A percentile compares a stretch with the other conserved stretches of the same genome.
phyloP scores from a whole-genome alignment of 768 basidiomycete genomes.

The Tricholoma furcatifolium region DNA sequence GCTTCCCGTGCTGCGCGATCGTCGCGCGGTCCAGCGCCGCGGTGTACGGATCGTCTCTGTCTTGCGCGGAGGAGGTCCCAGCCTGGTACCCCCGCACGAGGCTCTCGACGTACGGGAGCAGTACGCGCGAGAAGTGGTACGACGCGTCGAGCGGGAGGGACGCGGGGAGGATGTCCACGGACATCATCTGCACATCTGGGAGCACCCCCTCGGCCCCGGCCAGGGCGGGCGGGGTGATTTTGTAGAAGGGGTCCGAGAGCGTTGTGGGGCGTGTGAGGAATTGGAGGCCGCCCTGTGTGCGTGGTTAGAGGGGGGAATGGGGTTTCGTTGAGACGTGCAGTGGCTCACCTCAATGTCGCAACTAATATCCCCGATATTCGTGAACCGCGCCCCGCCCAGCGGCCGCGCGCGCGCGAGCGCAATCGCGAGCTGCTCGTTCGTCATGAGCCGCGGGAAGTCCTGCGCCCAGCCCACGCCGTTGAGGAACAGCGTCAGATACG shows the following conservation, averaged over 20 bases:
- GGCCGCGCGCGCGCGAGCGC: conserved; percentile 49
- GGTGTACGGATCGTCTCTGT: conserved; percentile 24
- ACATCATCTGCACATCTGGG: conserved; percentile 74
- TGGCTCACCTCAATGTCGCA: conserved; percentile 74
- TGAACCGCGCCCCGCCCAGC: conserved; percentile 56
- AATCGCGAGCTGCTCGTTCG: conserved; percentile 54
- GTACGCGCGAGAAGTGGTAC: conserved; percentile 63
- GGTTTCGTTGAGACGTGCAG: not conserved
- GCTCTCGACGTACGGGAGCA: conserved; percentile 67
- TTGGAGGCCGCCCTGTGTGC: conserved; percentile 75
- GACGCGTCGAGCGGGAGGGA: conserved; percentile 83
- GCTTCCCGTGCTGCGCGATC: conserved; percentile 57
- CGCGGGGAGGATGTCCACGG: conserved; percentile 89
- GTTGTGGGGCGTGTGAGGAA: conserved; percentile 80
- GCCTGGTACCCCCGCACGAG: conserved; percentile 45
- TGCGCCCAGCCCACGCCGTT: conserved; percentile 87
- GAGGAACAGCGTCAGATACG: conserved; percentile 79
- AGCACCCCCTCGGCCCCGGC: conserved; percentile 33
- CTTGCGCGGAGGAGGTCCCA: no score
- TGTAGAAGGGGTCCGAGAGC: conserved; percentile 73
- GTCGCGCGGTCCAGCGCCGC: conserved; percentile 68
- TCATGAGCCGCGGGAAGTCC: conserved; percentile 77
- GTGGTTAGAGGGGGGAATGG: not conserved
- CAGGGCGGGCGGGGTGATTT: conserved; percentile 38
- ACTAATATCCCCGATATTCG: conserved; percentile 82